Percentiles rank a stretch among this genome's conserved stretches.
phyloP scores from a whole-genome alignment of 257 asterid species.

The Solanum gracilifrons region DNA sequence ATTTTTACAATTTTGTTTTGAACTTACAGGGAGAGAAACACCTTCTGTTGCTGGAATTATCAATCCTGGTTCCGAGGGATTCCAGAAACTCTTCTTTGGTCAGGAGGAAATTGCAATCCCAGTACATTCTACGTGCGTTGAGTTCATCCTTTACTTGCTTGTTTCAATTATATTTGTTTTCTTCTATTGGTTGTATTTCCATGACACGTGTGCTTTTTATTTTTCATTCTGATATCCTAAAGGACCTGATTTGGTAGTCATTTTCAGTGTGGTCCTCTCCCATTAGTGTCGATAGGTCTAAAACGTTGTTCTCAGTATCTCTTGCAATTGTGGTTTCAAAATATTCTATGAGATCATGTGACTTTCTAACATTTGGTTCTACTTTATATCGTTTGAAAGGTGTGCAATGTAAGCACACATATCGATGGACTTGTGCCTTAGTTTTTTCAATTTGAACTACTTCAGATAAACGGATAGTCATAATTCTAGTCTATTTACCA shows the following conservation, averaged over 20 bases:
- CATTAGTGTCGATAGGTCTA: background rate
- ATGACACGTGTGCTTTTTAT: background rate
- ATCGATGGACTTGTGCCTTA: background rate
- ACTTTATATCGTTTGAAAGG: background rate
- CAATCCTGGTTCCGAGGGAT: constrained; percentile 99
- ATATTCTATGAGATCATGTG: background rate
- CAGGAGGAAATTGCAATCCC: constrained; percentile 99
- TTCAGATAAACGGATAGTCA: background rate
- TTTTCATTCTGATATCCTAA: background rate
- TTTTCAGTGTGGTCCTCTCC: background rate
- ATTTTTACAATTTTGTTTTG: background rate
- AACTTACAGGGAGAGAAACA: constrained; percentile 77
- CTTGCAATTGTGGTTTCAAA: background rate
- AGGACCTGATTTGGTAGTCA: background rate
- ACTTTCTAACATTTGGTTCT: background rate
- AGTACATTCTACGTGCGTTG: constrained; percentile 78
- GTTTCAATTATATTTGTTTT: background rate
- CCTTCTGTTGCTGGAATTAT: constrained; percentile 99
- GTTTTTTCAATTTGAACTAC: background rate
- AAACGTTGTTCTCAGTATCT: background rate
- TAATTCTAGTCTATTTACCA: background rate
- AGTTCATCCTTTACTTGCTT: background rate
- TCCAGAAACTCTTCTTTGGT: constrained; percentile 94
- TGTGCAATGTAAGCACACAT: background rate
- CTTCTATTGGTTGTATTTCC: background rate